Conservation (phyloP, 1,139 yeast species). For the Scheffersomyces illinoinensis region DNA sequence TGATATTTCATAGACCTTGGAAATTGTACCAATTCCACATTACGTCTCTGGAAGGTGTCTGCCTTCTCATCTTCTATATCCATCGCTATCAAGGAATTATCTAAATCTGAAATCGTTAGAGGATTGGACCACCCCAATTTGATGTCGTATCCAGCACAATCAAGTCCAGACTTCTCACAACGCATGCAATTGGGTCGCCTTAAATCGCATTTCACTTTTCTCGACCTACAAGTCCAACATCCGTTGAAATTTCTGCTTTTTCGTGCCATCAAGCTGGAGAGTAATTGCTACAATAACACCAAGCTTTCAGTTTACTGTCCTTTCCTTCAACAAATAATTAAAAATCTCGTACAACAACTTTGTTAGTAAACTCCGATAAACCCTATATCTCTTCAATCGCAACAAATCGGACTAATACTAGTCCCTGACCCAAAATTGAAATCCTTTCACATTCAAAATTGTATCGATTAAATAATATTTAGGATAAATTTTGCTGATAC, state of each 20-base stretch:
- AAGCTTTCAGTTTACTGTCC: not conserved
- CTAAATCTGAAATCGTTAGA: slow-evolving; percentile 21
- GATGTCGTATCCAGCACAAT: slow-evolving; percentile 44
- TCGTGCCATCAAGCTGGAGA: slow-evolving; percentile 18
- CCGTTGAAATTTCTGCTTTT: slow-evolving; percentile 48
- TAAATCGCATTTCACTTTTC: slow-evolving; percentile 54
- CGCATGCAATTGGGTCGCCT: slow-evolving; percentile 42
- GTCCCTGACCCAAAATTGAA: not conserved
- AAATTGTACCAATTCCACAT: slow-evolving; percentile 35
- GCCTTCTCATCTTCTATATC: slow-evolving; percentile 18
- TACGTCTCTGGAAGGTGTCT: slow-evolving; percentile 36
- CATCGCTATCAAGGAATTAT: slow-evolving; percentile 21
- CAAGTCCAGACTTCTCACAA: slow-evolving; percentile 40
- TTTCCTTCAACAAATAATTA: not conserved
- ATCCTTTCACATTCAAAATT: not conserved
- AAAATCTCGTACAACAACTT: not conserved
- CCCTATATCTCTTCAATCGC: not conserved
- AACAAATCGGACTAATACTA: not conserved
- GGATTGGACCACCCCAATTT: slow-evolving; percentile 44
- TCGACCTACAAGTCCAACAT: slow-evolving; percentile 53
- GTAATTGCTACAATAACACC: not conserved
- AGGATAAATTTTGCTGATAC: not conserved
- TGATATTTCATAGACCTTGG: slow-evolving; percentile 33
- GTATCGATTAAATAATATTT: not conserved
- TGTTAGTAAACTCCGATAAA: not conserved